phyloP scores from a whole-genome alignment of 106 monocot genomes.

The Allium cepa region DNA sequence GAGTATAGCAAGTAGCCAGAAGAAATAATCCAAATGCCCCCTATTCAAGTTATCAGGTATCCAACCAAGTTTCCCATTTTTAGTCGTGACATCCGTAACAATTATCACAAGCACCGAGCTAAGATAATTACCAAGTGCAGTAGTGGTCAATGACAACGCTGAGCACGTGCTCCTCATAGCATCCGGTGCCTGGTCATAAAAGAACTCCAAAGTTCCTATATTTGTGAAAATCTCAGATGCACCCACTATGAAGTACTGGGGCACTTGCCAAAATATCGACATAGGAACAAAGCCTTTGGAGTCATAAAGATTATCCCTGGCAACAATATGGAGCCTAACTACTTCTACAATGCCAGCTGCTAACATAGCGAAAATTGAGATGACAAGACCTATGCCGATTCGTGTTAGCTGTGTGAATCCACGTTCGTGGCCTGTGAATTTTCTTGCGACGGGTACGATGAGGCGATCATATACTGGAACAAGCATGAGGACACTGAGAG shows the following conservation, averaged over 20 bases:
- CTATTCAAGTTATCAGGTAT: constrained; percentile 25
- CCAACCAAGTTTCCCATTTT: constrained; percentile 17
- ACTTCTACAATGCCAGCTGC: constrained; percentile 26
- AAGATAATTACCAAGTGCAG: constrained; percentile 17
- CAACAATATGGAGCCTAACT: constrained; percentile 15
- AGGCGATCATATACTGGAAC: constrained; percentile 20
- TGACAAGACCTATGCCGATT: constrained; percentile 29
- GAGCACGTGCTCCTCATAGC: constrained; percentile 29
- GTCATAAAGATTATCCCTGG: constrained; percentile 12
- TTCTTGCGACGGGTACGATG: constrained; percentile 15
- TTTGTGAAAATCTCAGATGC: constrained; percentile 20
- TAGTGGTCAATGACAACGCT: constrained; percentile 21
- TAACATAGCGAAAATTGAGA: constrained; percentile 28
- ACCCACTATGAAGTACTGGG: constrained; percentile 23
- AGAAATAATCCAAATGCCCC: constrained; percentile 30
- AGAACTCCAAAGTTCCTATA: constrained; percentile 24
- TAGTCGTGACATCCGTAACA: constrained; percentile 9
- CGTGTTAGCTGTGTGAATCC: constrained; percentile 32
- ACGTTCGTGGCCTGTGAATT: constrained; percentile 12
- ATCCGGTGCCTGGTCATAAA: constrained; percentile 27
- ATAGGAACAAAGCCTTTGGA: constrained; percentile 12
- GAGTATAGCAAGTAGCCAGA: constrained; percentile 23
- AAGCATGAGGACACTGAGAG: constrained; percentile 22
- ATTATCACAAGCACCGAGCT: constrained; percentile 21
- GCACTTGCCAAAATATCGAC: constrained; percentile 30